Evolutionary conservation across 169 alveolate genomes (phyloP).

Genomic region (Eimeria praecox): DNA sequence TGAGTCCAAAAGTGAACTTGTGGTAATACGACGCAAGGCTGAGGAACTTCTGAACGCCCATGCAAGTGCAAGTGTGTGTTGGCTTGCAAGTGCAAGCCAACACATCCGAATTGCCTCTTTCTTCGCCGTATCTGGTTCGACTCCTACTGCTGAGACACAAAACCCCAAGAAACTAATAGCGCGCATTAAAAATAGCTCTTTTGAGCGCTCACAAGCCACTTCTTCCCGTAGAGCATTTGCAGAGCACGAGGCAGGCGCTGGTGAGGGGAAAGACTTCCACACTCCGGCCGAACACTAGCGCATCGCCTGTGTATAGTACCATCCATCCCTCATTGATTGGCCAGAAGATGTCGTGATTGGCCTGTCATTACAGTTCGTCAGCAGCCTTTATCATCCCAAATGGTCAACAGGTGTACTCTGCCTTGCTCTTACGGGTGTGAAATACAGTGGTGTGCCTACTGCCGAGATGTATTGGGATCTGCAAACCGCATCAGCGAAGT

Average conservation of each 20-base stretch:
- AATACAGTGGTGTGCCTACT: no score
- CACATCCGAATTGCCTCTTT: not conserved
- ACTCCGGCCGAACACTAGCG: not conserved
- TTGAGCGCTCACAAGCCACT: not conserved
- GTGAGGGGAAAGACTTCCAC: not conserved
- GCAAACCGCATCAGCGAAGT: not conserved
- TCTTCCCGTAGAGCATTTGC: not conserved
- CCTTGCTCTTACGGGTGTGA: no score
- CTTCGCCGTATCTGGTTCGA: not conserved
- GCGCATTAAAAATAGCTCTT: not conserved
- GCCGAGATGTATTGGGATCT: no score
- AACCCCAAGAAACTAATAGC: not conserved
- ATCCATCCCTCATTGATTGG: not conserved
- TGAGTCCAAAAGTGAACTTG: not conserved
- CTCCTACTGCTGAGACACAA: not conserved
- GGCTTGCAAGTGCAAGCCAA: not conserved
- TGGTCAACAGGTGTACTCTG: not conserved
- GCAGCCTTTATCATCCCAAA: not conserved
- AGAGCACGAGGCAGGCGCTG: not conserved
- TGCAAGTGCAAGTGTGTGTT: not conserved
- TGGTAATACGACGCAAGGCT: no score
- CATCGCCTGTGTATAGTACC: not conserved
- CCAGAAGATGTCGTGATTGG: not conserved
- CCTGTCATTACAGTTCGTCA: not conserved
- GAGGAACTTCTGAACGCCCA: not conserved